Evolutionary conservation across 2,329 filamentous ascomycete species (phyloP).

Genomic region (Aphanoascus verrucosus): DNA sequence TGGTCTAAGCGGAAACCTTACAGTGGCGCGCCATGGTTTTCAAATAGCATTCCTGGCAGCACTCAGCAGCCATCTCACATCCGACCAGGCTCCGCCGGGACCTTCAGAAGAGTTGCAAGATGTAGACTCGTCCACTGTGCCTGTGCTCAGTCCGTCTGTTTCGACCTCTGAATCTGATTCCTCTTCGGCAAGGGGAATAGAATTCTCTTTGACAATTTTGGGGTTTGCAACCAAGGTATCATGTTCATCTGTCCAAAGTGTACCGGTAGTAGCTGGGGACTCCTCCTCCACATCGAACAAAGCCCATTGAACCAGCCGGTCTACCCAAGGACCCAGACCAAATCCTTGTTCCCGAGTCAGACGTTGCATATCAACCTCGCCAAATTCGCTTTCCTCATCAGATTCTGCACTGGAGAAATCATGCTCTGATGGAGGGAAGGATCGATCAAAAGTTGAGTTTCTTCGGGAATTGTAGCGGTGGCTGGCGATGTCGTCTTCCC

Average conservation of each 20-base stretch:
- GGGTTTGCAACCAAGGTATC: conserved; percentile 17
- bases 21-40: conserved; percentile 16
- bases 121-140: conserved; percentile 19
- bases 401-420: conserved; percentile 16
- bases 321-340: conserved; percentile 47
- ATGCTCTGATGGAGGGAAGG: conserved; percentile 18
- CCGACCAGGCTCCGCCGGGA: conserved; percentile 43
- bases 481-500: conserved; percentile 14
- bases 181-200: neutral
- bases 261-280: conserved; percentile 6
- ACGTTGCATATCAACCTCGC: conserved; percentile 45
- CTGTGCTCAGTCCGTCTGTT: conserved; percentile 19
- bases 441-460: conserved; percentile 12
- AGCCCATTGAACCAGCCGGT: conserved; percentile 48
- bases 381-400: conserved; percentile 31
- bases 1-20: too few species aligned
- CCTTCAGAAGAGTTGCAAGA: conserved; percentile 7
- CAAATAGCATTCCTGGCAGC: conserved; percentile 35
- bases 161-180: conserved; percentile 18
- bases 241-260: conserved; percentile 4
- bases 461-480: conserved; percentile 19
- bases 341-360: conserved; percentile 44
- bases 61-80: conserved; percentile 48
- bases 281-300: conserved; percentile 46
- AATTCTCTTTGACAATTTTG: neutral